phyloP scores from a whole-genome alignment of 2,329 filamentous ascomycete species.

The Cyphellophora attinorum region DNA sequence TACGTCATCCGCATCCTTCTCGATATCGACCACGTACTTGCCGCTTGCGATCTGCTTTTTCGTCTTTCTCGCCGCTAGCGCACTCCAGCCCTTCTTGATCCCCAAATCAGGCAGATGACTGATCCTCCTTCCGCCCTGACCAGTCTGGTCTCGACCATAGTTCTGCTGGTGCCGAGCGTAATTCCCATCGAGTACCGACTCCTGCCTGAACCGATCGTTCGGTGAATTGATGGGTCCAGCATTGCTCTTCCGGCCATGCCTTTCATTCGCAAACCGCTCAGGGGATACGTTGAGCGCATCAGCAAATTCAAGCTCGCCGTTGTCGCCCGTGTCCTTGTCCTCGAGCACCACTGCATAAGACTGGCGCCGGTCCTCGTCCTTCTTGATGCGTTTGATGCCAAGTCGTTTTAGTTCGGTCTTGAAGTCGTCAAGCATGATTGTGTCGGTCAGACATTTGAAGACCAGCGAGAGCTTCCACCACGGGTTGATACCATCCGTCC shows the following conservation, averaged over 20 bases:
- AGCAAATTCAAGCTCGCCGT: constrained; percentile 12
- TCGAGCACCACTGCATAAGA: constrained; percentile 15
- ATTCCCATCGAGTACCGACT: too few species aligned
- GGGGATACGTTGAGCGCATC: constrained; percentile 11
- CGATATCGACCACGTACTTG: constrained; percentile 2
- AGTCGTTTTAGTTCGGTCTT: constrained; percentile 39
- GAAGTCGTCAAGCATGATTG: constrained; percentile 59
- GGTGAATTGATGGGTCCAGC: too few species aligned
- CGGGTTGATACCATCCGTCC: constrained; percentile 36
- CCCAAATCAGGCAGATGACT: constrained; percentile 10
- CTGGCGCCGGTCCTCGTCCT: constrained; percentile 15
- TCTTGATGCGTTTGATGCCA: constrained; percentile 14
- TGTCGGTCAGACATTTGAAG: constrained; percentile 60
- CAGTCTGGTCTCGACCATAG: too few species aligned
- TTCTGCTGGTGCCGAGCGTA: too few species aligned
- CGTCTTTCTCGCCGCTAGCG: constrained; percentile 1
- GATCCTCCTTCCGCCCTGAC: constrained; percentile 9
- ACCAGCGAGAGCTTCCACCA: constrained; percentile 54
- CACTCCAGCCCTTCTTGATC: constrained; percentile 5
- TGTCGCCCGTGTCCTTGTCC: constrained; percentile 7
- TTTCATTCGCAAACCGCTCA: constrained; percentile 5
- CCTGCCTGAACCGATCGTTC: too few species aligned
- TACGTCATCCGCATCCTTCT: constrained; percentile 3
- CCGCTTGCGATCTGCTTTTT: too few species aligned
- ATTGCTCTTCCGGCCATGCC: constrained; percentile 2